Evolutionary conservation across 345 rosid genomes (phyloP).

Genomic region (Moricandia moricandioides): DNA sequence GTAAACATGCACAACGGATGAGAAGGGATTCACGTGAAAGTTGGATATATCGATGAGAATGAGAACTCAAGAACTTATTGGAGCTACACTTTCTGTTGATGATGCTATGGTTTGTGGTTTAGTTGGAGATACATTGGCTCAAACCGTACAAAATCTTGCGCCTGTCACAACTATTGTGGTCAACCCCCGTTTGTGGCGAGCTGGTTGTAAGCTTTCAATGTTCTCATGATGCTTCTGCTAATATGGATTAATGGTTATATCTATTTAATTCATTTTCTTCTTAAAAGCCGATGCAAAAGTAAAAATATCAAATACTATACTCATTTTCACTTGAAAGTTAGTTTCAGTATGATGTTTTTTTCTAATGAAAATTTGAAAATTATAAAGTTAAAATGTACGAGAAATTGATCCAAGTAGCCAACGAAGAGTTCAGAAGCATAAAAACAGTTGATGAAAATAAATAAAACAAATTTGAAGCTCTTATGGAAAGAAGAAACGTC

Average conservation of each 20-base stretch:
- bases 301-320: background rate
- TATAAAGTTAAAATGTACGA: slow-evolving; percentile 53
- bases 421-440: slow-evolving; percentile 87
- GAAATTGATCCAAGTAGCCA: slow-evolving; percentile 88
- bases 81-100: slow-evolving; percentile 80
- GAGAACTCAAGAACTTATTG: slow-evolving; percentile 70
- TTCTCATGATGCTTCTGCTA: slow-evolving; percentile 61
- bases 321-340: background rate
- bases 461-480: slow-evolving; percentile 73
- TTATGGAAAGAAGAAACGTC: slow-evolving; percentile 60
- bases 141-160: slow-evolving; percentile 55
- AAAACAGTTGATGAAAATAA: slow-evolving; percentile 80
- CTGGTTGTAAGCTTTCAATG: slow-evolving; percentile 60
- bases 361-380: background rate
- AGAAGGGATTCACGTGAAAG: slow-evolving; percentile 80
- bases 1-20: slow-evolving; percentile 13
- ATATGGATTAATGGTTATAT: slow-evolving; percentile 53
- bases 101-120: slow-evolving; percentile 66
- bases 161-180: slow-evolving; percentile 60
- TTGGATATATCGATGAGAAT: slow-evolving; percentile 74
- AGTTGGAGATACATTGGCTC: slow-evolving; percentile 74
- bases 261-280: slow-evolving; percentile 58
- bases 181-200: slow-evolving; percentile 61
- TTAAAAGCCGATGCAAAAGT: slow-evolving; percentile 85
- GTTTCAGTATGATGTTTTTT: background rate